These are phyloP conservation scores for Globisporangium mamillatum DNA, from an alignment of 352 stramenopile species.

Conservation along the genomic window DNA sequence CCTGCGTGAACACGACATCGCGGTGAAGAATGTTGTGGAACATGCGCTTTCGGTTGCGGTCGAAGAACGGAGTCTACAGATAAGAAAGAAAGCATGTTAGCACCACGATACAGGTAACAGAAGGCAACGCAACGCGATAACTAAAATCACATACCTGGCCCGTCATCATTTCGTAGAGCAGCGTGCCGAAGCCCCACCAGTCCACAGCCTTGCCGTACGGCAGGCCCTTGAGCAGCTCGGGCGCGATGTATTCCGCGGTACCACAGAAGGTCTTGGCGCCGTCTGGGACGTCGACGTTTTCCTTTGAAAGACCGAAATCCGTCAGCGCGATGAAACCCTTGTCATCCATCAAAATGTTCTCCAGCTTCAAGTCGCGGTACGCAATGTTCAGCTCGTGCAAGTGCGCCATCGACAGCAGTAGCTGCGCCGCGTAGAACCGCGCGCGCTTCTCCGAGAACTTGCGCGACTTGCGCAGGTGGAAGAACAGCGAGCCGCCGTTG, in stretches of 20 bases:
- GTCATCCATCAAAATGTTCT: conserved; percentile 95
- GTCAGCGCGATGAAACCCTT: conserved; percentile 92
- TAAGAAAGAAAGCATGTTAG: neutral
- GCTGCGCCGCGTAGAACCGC: conserved; percentile 90
- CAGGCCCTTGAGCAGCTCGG: conserved; percentile 87
- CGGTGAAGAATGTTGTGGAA: conserved; percentile 93
- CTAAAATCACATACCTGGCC: conserved; percentile 31
- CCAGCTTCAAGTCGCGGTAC: conserved; percentile 94
- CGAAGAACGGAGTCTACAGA: conserved; percentile 89
- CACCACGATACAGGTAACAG: neutral
- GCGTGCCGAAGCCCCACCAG: conserved; percentile 93
- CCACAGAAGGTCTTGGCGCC: conserved; percentile 92
- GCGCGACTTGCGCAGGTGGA: conserved; percentile 89
- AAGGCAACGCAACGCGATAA: neutral
- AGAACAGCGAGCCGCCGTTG: conserved; percentile 90
- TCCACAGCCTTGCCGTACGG: conserved; percentile 90
- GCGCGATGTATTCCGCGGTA: conserved; percentile 92
- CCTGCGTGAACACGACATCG: conserved; percentile 82
- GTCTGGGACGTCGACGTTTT: conserved; percentile 86
- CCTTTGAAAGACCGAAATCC: conserved; percentile 92
- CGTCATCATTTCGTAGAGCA: conserved; percentile 96
- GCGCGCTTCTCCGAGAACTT: conserved; percentile 88
- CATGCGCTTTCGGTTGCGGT: conserved; percentile 94
- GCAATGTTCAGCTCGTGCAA: conserved; percentile 93
- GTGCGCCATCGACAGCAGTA: conserved; percentile 91